Conservation (phyloP, 1,284 basidiomycete genomes). For the Paramarasmius palmivorus region DNA sequence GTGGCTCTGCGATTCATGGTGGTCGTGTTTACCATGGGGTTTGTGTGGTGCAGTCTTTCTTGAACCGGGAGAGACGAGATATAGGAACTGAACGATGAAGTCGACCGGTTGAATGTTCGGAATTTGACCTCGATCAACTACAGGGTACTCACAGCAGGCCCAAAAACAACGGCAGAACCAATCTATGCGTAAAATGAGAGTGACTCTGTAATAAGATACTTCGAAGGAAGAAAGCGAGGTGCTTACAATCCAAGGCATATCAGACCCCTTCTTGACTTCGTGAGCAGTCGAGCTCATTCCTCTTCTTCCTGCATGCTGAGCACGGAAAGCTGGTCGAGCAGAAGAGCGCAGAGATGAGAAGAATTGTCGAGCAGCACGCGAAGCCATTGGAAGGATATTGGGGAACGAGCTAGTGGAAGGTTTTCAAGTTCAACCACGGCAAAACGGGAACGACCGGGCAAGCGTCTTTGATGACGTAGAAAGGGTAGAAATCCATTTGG, state of each 20-base stretch:
- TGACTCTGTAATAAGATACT: not conserved
- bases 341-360: slow-evolving; percentile 18
- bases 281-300: slow-evolving; percentile 14
- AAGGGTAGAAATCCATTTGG: no score
- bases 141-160: slow-evolving; percentile 34
- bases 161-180: slow-evolving; percentile 37
- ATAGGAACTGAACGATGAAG: slow-evolving; percentile 31
- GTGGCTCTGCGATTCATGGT: slow-evolving; percentile 21
- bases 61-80: slow-evolving; percentile 39
- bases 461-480: no score
- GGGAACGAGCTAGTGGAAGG: not conserved
- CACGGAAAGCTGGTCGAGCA: slow-evolving; percentile 9
- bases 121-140: not conserved
- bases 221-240: slow-evolving; percentile 1
- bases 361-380: slow-evolving; percentile 17
- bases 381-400: slow-evolving; percentile 17
- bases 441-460: not conserved
- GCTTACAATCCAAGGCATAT: slow-evolving; percentile 23
- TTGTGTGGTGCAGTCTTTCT: slow-evolving; percentile 28
- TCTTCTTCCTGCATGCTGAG: slow-evolving; percentile 8
- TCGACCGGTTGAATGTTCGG: slow-evolving; percentile 2
- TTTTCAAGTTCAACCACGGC: not conserved
- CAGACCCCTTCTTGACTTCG: slow-evolving; percentile 13
- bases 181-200: slow-evolving; percentile 26
- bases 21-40: slow-evolving; percentile 34